phyloP scores from a whole-genome alignment of 108 stramenopile species.

The Cyclostephanos tholiformis region DNA sequence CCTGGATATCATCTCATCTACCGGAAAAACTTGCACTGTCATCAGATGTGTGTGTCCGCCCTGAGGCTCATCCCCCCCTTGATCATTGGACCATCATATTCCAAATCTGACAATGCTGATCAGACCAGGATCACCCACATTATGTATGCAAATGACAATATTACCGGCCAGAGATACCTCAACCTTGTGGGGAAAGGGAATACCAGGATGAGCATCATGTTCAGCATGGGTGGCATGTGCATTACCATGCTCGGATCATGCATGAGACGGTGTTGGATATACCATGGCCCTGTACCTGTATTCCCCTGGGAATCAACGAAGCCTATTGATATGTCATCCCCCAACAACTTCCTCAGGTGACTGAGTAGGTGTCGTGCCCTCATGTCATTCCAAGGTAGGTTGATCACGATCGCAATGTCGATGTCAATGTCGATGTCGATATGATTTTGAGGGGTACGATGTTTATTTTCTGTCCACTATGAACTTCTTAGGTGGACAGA shows the following conservation, averaged over 20 bases:
- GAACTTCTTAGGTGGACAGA: too few species aligned
- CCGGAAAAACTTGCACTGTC: slow-evolving; percentile 42
- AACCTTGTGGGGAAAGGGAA: slow-evolving; percentile 37
- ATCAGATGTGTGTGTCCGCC: slow-evolving; percentile 45
- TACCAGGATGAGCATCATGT: slow-evolving; percentile 41
- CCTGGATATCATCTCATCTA: slow-evolving; percentile 21
- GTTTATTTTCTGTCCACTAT: too few species aligned
- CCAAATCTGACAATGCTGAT: slow-evolving; percentile 29
- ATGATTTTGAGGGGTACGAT: too few species aligned
- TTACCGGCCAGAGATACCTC: slow-evolving; percentile 40
- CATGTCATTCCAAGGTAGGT: slow-evolving; percentile 29
- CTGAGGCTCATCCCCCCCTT: slow-evolving; percentile 58
- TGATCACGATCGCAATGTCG: too few species aligned
- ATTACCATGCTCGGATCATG: neutral
- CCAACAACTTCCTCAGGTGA: slow-evolving; percentile 37
- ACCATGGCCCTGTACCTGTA: slow-evolving; percentile 26
- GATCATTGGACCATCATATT: slow-evolving; percentile 40
- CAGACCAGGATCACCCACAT: slow-evolving; percentile 29
- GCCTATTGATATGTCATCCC: slow-evolving; percentile 12
- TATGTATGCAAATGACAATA: slow-evolving; percentile 29
- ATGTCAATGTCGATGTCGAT: neutral
- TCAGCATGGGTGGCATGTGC: neutral
- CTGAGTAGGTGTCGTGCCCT: slow-evolving; percentile 28
- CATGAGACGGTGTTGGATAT: neutral
- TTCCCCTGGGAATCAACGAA: too few species aligned